Base-by-base conservation (phyloP, 2,329 filamentous ascomycete genomes). In the Fusarium sp. region DNA sequence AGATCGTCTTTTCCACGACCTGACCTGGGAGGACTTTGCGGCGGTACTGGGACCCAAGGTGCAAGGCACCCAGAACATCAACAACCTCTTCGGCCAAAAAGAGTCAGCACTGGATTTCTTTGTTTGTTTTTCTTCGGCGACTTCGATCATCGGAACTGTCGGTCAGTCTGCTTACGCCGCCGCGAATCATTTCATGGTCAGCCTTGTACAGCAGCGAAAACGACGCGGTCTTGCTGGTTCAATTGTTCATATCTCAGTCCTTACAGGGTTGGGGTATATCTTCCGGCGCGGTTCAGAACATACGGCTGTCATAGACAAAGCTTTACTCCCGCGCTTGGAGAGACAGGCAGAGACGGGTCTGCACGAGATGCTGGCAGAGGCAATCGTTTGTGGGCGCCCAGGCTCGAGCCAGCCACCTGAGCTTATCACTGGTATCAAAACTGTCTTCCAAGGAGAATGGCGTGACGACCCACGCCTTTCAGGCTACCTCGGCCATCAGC, bases 41-140 rank as follows among this genome's bases (percentile, higher is more conserved):
- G 51, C 40, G 7, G 56, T 51, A 6, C 40, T 64, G 7, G 40
- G 46, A 4, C 45, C 61, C n/a, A 64, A 64, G 31, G 24, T 61
- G 2, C 13, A 24, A 7, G 61, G 61, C 5, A 40, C 39, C 2
- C 11, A 22, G 8, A 22, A 52, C 8, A 36, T 64, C 10, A 40
- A 64, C 18, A 18, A 49, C 4, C 13, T 61, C 10, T 61, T 64
- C 31, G 18, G 18, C 18, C 18, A 20, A 20, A 20, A 20, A 20
- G 18, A 20, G 18, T 20, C 18, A 20, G 18, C 18, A 20, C 18
- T 20, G 18, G 18, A 20, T 20, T 20, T 20, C 18, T 20, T 20
- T 3, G 18, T 20, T 20, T 20, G 18, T 20, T 20, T 20, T 20
- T 20, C 18, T 20, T 20, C 18, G 18, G 18, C 18, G 18, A 20